Base-by-base conservation (phyloP, 2,329 filamentous ascomycete species). In the Fonsecaea monophora region DNA sequence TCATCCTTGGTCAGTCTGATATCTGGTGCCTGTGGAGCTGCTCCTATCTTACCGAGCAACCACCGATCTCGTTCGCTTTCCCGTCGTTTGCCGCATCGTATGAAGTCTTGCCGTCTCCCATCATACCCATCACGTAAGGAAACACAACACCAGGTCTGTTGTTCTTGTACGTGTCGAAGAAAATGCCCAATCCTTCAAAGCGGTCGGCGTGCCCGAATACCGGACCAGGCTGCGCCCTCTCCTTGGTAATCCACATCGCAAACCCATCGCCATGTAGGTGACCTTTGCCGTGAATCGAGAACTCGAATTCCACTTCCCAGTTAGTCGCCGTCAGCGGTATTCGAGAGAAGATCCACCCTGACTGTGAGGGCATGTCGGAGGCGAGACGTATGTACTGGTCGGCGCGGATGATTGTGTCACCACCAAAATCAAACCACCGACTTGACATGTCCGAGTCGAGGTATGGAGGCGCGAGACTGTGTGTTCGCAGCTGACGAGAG, bases 141-240 rank as follows among this genome's bases (percentile, higher is more conserved):
- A 99, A 99, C 55, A 97, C 91, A 50, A 92, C 90, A 53, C 95
- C 95, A 0, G 95, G 94, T 13, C 95, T 89, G 83, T 97, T 97
- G 84, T 99, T 99, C 88, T 99, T 99, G 86, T 99, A 99, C 53
- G 95, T 99, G 78, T 99, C 95, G 82, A 99, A 87, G 83, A 97
- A 98, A 79, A 99, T 86, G 62, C 93, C 95, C 55, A 99, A 86
- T 4, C 95, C 95, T 78, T 99, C 94, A 74, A 98, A 99, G 71
- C 87, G 87, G 81, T 99, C 94, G 35, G 86, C 84, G 72, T 89
- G 90, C 59, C 95, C 95, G 79, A 99, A 99, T 42, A 99, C 94
- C 10, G 89, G 86, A 15, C 95, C 95, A 66, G 84, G 81, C 73
- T 89, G 86, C 37, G 87, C 94, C 71, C 95, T 92, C 80, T 97